These are phyloP conservation scores for Yamadazyma nakazawae DNA, from an alignment of 805 yeast genomes.

Conservation along the genomic window DNA sequence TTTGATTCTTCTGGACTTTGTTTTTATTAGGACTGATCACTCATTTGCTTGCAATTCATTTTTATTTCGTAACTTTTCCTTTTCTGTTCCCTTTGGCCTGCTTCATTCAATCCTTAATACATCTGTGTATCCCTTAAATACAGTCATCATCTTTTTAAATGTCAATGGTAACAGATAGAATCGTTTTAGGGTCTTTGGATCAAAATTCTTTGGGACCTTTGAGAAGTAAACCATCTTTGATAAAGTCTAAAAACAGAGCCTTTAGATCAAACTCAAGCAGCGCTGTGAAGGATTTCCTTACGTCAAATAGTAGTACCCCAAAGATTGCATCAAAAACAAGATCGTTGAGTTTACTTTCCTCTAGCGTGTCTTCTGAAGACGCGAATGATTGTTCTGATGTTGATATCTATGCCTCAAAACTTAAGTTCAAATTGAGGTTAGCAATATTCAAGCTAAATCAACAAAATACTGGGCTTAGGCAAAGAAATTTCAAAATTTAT, in stretches of 20 bases:
- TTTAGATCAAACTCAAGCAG: not conserved
- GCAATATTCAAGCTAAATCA: constrained; percentile 40
- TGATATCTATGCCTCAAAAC: constrained; percentile 32
- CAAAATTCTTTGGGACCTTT: constrained; percentile 2
- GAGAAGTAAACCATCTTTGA: not conserved
- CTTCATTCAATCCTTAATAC: not conserved
- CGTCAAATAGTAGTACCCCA: not conserved
- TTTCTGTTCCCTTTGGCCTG: not conserved
- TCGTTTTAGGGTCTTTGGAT: constrained; percentile 8
- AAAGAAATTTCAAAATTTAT: not conserved
- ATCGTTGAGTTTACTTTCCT: constrained; percentile 4
- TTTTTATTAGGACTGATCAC: not conserved
- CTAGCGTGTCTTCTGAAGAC: constrained; percentile 1
- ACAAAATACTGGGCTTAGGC: constrained; percentile 1
- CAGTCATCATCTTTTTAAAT: not conserved
- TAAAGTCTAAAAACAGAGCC: constrained; percentile 1
- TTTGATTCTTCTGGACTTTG: not conserved
- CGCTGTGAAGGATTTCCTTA: not conserved
- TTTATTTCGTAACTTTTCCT: not conserved
- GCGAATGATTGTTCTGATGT: constrained; percentile 4
- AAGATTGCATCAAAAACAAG: not conserved
- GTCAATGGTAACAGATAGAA: constrained; percentile 12
- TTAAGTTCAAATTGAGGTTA: constrained; percentile 40
- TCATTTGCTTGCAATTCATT: not conserved
- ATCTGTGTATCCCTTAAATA: not conserved